Conservation (phyloP, 768 basidiomycete genomes). For the Amanita inopinata region DNA sequence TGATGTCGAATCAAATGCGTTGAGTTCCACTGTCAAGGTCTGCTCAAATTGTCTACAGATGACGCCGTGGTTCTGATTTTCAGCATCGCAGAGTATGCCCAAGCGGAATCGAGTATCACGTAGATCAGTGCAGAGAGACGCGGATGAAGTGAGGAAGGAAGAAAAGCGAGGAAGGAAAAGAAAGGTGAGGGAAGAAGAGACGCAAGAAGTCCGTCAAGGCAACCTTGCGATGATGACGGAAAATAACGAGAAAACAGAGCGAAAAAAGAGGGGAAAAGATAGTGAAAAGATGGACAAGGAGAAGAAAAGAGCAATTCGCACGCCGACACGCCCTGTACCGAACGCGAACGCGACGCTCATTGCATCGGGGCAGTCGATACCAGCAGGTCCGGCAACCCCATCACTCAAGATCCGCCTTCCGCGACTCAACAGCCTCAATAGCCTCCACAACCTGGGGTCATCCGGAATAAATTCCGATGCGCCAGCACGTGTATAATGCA, state of each 20-base stretch:
- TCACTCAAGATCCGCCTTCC: conserved; percentile 49
- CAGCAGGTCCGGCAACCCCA: conserved; percentile 28
- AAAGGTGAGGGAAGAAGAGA: conserved; percentile 35
- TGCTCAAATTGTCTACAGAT: neutral
- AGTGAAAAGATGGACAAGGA: conserved; percentile 17
- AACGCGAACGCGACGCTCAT: conserved; percentile 16
- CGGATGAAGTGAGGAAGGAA: conserved; percentile 16
- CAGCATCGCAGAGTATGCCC: conserved; percentile 2
- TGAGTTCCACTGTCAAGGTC: neutral
- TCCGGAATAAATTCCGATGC: conserved; percentile 1
- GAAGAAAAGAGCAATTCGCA: conserved; percentile 21
- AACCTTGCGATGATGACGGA: conserved; percentile 8
- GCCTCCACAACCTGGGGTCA: conserved; percentile 1
- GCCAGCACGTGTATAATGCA: conserved; percentile 3
- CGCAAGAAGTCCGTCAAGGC: conserved; percentile 12
- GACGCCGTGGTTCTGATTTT: neutral
- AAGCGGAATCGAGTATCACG: conserved; percentile 20
- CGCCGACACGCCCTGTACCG: conserved; percentile 21
- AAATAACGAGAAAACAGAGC: neutral
- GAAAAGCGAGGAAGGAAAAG: conserved; percentile 32
- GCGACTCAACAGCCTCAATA: conserved; percentile 26
- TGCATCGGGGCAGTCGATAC: conserved; percentile 16
- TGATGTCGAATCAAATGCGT: conserved; percentile 4
- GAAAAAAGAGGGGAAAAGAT: conserved; percentile 14
- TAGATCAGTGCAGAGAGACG: conserved; percentile 21